Evolutionary conservation across 148 eudicot genomes (phyloP).

Genomic region (Rhododendron ovatum): DNA sequence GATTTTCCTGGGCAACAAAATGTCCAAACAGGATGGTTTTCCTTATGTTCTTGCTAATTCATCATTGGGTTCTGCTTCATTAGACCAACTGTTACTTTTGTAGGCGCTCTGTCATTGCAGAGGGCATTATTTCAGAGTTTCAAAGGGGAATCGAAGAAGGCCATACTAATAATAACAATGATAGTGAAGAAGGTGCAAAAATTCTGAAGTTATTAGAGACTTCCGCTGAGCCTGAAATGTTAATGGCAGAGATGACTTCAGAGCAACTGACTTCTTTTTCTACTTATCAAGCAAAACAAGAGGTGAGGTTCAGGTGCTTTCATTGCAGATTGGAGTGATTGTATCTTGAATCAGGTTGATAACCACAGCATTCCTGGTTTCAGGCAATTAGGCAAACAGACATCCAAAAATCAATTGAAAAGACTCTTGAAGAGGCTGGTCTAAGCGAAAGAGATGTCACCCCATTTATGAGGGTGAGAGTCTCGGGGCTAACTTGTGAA

Average conservation of each 20-base stretch:
- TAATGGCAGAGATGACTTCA: constrained; percentile 92
- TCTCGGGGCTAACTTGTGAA: constrained; percentile 55
- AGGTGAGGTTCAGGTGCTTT: constrained; percentile 40
- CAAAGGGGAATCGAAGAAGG: constrained; percentile 34
- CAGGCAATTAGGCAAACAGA: constrained; percentile 69
- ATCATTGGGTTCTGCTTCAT: background rate
- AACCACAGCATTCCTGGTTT: constrained; percentile 1
- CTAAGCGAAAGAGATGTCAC: constrained; percentile 68
- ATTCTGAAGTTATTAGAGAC: constrained; percentile 71
- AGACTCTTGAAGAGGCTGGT: constrained; percentile 73
- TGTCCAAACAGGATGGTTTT: background rate
- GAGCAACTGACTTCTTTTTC: constrained; percentile 67
- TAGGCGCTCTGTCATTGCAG: constrained; percentile 72
- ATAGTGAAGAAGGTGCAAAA: constrained; percentile 77
- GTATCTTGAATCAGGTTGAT: constrained; percentile 9
- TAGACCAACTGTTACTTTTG: constrained; percentile 1
- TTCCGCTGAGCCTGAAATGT: constrained; percentile 84
- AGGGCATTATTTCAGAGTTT: constrained; percentile 66
- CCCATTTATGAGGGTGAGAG: constrained; percentile 81
- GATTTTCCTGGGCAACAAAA: background rate
- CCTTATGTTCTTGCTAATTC: background rate
- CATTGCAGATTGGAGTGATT: constrained; percentile 7
- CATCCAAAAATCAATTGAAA: constrained; percentile 61
- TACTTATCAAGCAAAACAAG: constrained; percentile 57
- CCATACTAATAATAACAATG: constrained; percentile 28